Conservation (phyloP, 2,329 filamentous ascomycete genomes). For the Talaromyces sp. region DNA sequence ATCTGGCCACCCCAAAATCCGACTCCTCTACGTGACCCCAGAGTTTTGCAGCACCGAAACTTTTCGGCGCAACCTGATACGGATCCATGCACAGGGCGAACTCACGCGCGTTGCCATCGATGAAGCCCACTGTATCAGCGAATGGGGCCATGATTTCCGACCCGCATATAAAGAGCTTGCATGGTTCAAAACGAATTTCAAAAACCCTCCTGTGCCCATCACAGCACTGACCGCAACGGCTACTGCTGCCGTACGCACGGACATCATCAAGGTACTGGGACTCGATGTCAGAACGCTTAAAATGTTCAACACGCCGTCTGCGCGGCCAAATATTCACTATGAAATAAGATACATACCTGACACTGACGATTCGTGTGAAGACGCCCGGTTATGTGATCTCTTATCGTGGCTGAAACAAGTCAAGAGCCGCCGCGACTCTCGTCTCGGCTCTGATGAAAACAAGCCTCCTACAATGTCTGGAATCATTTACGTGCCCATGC, state of each 20-base stretch:
- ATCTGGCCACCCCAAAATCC: slow-evolving; percentile 76
- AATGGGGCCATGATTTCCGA: slow-evolving; percentile 98
- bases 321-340: slow-evolving; percentile 80
- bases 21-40: slow-evolving; percentile 88
- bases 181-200: slow-evolving; percentile 66
- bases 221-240: slow-evolving; percentile 92
- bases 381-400: slow-evolving; percentile 73
- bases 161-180: slow-evolving; percentile 80
- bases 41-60: slow-evolving; percentile 74
- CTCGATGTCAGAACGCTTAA: slow-evolving; percentile 61
- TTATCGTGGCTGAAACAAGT: slow-evolving; percentile 70
- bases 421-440: slow-evolving; percentile 61
- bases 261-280: slow-evolving; percentile 72
- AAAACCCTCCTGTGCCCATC: slow-evolving; percentile 77
- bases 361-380: slow-evolving; percentile 30
- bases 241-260: slow-evolving; percentile 71
- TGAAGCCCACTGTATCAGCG: slow-evolving; percentile 93
- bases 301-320: slow-evolving; percentile 77
- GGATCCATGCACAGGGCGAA: slow-evolving; percentile 74
- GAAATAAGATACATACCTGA: slow-evolving; percentile 64
- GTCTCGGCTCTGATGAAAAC: slow-evolving; percentile 31
- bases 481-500: slow-evolving; percentile 44
- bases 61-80: slow-evolving; percentile 69
- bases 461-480: slow-evolving; percentile 36
- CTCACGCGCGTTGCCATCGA: slow-evolving; percentile 86